phyloP scores from a whole-genome alignment of 1,139 yeast genomes.

The Yamadazyma trypodendri region DNA sequence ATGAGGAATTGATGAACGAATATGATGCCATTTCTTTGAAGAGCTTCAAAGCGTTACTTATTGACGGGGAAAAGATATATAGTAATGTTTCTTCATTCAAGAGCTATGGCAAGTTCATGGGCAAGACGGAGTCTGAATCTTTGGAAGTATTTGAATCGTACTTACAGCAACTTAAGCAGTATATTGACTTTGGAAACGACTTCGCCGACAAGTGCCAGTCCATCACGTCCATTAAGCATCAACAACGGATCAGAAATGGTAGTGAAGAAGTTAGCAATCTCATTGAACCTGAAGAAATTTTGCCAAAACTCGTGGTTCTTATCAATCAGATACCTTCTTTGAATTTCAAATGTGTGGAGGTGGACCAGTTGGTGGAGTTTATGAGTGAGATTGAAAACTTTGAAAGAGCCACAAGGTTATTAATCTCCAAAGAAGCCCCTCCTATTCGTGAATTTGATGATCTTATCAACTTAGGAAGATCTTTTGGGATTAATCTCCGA shows the following conservation, averaged over 20 bases:
- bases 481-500: constrained; percentile 57
- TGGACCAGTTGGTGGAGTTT: constrained; percentile 57
- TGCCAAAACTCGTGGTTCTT: constrained; percentile 29
- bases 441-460: constrained; percentile 43
- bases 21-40: constrained; percentile 49
- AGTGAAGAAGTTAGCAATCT: constrained; percentile 14
- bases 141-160: constrained; percentile 20
- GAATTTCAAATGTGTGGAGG: constrained; percentile 56
- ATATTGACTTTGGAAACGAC: constrained; percentile 44
- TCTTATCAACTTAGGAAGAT: constrained; percentile 51
- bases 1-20: constrained; percentile 35
- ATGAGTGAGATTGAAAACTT: constrained; percentile 54
- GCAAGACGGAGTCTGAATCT: constrained; percentile 5
- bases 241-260: constrained; percentile 43
- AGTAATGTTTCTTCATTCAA: constrained; percentile 29
- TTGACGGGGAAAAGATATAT: constrained; percentile 58
- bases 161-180: constrained; percentile 38
- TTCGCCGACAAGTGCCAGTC: constrained; percentile 61
- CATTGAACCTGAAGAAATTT: constrained; percentile 16
- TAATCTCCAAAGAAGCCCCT: constrained; percentile 28
- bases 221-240: constrained; percentile 50
- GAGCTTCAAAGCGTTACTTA: constrained; percentile 40
- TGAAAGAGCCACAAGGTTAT: constrained; percentile 46
- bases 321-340: constrained; percentile 49
- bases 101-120: constrained; percentile 10